A percentile compares a stretch with the other conserved stretches of the same genome.
Evolutionary conservation across 352 stramenopile genomes (phyloP).

Genomic region (Globisporangium polare): DNA sequence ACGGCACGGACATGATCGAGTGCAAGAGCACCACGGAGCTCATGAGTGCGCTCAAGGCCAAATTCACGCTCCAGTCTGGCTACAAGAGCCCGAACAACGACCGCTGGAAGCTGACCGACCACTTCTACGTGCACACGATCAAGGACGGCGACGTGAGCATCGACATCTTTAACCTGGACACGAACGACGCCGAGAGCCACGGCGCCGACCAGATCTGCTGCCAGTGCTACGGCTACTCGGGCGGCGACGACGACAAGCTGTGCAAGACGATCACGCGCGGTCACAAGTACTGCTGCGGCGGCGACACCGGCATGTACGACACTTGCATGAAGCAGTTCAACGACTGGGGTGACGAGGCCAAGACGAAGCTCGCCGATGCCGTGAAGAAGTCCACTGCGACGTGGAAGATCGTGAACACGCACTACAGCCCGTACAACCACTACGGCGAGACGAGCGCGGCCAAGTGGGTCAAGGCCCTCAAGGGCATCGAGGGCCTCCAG

Average conservation of each 20-base stretch:
- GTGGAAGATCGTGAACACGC: slow-evolving; percentile 85
- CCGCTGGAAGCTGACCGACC: slow-evolving; percentile 76
- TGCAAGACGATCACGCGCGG: slow-evolving; percentile 41
- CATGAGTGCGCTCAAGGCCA: slow-evolving; percentile 23
- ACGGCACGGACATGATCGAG: slow-evolving; percentile 37
- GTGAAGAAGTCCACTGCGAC: slow-evolving; percentile 57
- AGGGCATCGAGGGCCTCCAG: slow-evolving; percentile 47
- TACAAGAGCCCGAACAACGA: slow-evolving; percentile 80
- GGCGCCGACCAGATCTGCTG: slow-evolving; percentile 71
- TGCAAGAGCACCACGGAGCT: slow-evolving; percentile 31
- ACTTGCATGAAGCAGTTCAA: slow-evolving; percentile 62
- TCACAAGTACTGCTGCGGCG: slow-evolving; percentile 44
- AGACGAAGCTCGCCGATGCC: slow-evolving; percentile 39
- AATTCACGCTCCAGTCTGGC: slow-evolving; percentile 65
- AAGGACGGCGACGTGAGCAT: slow-evolving; percentile 59
- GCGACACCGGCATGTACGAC: slow-evolving; percentile 50
- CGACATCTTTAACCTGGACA: slow-evolving; percentile 87
- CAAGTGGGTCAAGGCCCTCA: slow-evolving; percentile 38
- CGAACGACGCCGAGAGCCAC: slow-evolving; percentile 66
- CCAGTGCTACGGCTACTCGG: slow-evolving; percentile 77
- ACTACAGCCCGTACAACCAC: slow-evolving; percentile 79
- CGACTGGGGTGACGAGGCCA: slow-evolving; percentile 65
- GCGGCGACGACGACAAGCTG: slow-evolving; percentile 42
- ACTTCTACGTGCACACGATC: slow-evolving; percentile 81
- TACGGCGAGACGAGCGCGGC: slow-evolving; percentile 44